Conservation (phyloP, 257 asterid genomes). For the Ilex asprella region DNA sequence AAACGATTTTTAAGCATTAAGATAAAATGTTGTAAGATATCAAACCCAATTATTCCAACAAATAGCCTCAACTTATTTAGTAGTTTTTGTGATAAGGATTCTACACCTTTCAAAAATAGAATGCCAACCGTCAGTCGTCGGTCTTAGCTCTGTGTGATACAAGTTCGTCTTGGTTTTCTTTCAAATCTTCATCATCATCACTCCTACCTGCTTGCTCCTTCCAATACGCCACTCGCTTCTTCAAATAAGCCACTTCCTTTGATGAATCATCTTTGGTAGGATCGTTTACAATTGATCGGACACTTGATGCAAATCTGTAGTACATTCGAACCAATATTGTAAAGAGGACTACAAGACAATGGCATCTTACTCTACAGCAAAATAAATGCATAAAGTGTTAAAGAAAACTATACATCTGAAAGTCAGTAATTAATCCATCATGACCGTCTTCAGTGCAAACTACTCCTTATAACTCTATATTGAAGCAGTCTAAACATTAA, state of each 20-base stretch:
- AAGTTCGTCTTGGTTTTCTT: constrained; percentile 79
- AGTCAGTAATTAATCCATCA: no score
- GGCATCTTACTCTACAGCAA: no score
- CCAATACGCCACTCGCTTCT: constrained; percentile 76
- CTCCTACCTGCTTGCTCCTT: constrained; percentile 85
- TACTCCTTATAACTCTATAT: no score
- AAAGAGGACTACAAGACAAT: no score
- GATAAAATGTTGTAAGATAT: no score
- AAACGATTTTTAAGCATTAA: not conserved
- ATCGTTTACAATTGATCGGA: constrained; percentile 84
- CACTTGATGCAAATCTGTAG: constrained; percentile 89
- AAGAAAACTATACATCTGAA: no score
- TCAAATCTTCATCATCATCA: constrained; percentile 77
- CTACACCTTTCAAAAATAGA: constrained; percentile 17
- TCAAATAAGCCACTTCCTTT: constrained; percentile 86
- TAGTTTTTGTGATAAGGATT: no score
- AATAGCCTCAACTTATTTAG: not conserved
- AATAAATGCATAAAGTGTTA: no score
- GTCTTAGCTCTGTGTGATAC: constrained; percentile 23
- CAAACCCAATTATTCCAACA: no score
- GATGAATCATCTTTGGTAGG: constrained; percentile 84
- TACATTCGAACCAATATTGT: not conserved
- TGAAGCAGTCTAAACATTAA: no score
- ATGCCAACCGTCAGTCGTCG: constrained; percentile 57
- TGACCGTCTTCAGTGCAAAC: no score